Conservation (phyloP, 2,329 filamentous ascomycete species). For the Fusarium sp. region DNA sequence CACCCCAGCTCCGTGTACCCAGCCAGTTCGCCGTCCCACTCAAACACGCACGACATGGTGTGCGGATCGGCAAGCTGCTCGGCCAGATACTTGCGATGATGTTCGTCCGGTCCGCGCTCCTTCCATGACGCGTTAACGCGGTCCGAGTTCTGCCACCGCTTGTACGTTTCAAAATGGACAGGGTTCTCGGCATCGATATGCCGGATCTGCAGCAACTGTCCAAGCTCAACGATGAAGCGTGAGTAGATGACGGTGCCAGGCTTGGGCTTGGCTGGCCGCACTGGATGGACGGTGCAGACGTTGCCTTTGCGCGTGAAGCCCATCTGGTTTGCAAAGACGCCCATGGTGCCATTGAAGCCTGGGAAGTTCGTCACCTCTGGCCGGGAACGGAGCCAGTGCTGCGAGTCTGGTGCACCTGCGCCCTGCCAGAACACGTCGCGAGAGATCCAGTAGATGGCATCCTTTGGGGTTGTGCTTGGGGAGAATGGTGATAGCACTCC, state of each 20-base stretch:
- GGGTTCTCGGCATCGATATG: constrained; percentile 44
- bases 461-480: background rate
- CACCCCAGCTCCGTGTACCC: constrained; percentile 45
- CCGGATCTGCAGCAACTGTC: constrained; percentile 35
- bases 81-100: constrained; percentile 42
- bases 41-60: constrained; percentile 46
- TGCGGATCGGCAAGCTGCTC: constrained; percentile 41
- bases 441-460: constrained; percentile 34
- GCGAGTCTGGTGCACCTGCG: constrained; percentile 42
- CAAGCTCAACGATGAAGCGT: constrained; percentile 43
- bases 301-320: constrained; percentile 45
- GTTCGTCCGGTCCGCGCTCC: constrained; percentile 44
- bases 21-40: constrained; percentile 44
- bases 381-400: constrained; percentile 39
- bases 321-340: constrained; percentile 41
- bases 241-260: constrained; percentile 43
- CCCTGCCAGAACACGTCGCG: constrained; percentile 44
- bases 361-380: constrained; percentile 42
- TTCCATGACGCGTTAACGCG: constrained; percentile 44
- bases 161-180: constrained; percentile 40
- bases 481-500: constrained; percentile 19
- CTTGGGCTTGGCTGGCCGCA: constrained; percentile 41
- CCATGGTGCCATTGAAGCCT: constrained; percentile 40
- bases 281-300: constrained; percentile 45
- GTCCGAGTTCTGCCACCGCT: constrained; percentile 45